phyloP scores from a whole-genome alignment of 2,329 filamentous ascomycete genomes.

The Alternaria dauci region DNA sequence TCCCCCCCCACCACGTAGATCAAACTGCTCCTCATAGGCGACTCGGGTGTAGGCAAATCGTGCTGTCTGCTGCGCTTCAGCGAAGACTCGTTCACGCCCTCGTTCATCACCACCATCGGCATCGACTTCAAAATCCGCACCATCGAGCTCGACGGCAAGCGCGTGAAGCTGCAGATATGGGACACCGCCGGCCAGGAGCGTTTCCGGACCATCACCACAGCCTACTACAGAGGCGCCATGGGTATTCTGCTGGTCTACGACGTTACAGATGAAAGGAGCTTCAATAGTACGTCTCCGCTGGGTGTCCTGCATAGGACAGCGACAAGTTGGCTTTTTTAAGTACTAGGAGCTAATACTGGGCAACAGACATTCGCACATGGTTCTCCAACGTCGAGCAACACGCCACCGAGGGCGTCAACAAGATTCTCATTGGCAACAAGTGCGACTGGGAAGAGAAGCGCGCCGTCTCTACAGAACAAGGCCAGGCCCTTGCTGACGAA shows the following conservation, averaged over 20 bases:
- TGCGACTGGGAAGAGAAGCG: conserved; percentile 99
- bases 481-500: conserved; percentile 92
- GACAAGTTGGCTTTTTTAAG: not conserved
- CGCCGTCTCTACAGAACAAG: conserved; percentile 89
- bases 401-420: conserved; percentile 98
- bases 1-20: conserved; percentile 66
- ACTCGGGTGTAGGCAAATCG: conserved; percentile 96
- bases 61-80: conserved; percentile 97
- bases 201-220: conserved; percentile 98
- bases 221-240: conserved; percentile 98
- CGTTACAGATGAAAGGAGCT: conserved; percentile 94
- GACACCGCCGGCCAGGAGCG: conserved; percentile 98
- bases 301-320: not conserved
- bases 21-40: conserved; percentile 95
- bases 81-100: conserved; percentile 96
- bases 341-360: conserved; percentile 23
- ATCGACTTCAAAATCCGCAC: conserved; percentile 99
- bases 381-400: conserved; percentile 99
- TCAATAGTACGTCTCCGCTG: conserved; percentile 76
- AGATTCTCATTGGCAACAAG: conserved; percentile 99
- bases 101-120: conserved; percentile 98
- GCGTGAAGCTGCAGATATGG: conserved; percentile 99
- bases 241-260: conserved; percentile 98
- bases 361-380: conserved; percentile 95
- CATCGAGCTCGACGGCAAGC: conserved; percentile 98